phyloP scores from a whole-genome alignment of 768 basidiomycete genomes.

The Sistotremastrum suecicum region DNA sequence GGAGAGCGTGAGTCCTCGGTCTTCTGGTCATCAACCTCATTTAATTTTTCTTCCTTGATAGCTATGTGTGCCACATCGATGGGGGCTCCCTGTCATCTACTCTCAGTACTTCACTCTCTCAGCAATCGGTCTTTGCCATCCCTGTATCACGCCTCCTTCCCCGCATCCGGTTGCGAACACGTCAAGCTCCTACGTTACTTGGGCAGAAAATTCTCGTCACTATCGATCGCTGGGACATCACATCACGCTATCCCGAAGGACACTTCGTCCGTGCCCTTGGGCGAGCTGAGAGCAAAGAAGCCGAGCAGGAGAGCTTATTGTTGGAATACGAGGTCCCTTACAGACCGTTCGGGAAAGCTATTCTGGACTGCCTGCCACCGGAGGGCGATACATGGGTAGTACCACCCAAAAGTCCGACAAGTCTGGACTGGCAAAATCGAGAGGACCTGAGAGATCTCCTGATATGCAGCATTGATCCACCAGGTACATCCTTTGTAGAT shows the following conservation, averaged over 20 bases:
- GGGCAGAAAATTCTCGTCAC: slow-evolving; percentile 93
- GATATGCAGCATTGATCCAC: slow-evolving; percentile 96
- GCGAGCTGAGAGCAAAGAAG: slow-evolving; percentile 85
- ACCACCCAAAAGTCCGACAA: slow-evolving; percentile 46
- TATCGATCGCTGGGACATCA: slow-evolving; percentile 83
- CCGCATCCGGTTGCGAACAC: slow-evolving; percentile 85
- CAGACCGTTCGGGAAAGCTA: slow-evolving; percentile 90
- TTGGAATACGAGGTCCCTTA: slow-evolving; percentile 95
- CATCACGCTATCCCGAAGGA: slow-evolving; percentile 87
- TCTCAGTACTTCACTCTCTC: slow-evolving; percentile 62
- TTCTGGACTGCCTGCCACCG: slow-evolving; percentile 75
- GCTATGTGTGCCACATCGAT: slow-evolving; percentile 93
- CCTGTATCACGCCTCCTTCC: slow-evolving; percentile 87
- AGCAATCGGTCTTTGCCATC: slow-evolving; percentile 88
- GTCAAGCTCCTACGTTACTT: slow-evolving; percentile 79
- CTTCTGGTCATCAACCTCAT: background rate
- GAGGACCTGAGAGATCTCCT: slow-evolving; percentile 76
- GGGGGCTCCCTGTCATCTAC: slow-evolving; percentile 72
- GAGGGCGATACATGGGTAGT: slow-evolving; percentile 93
- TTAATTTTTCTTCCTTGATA: slow-evolving; percentile 14
- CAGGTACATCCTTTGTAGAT: no score
- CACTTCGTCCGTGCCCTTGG: slow-evolving; percentile 93
- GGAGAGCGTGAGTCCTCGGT: slow-evolving; percentile 64
- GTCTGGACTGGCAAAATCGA: slow-evolving; percentile 62
- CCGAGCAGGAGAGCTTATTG: slow-evolving; percentile 86